Evolutionary conservation across 2,329 filamentous ascomycete genomes (phyloP), one percentile per base, ranked within the genome.

Genomic region (Talaromyces sp.): DNA sequence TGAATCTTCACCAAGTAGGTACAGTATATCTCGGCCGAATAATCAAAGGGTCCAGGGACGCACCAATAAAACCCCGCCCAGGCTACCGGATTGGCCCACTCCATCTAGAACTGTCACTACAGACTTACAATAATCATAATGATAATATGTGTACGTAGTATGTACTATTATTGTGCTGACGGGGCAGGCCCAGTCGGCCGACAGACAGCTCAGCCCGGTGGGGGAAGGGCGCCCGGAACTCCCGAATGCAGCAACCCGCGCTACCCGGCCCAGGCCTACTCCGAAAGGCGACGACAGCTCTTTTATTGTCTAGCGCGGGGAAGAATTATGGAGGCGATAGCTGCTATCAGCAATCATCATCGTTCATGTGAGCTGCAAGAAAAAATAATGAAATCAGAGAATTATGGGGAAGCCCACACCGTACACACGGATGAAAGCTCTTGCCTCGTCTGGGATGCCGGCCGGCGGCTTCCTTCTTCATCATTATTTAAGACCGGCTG

Each of bases 281-380:
- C 43, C 43, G 43, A 46, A 24, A 21, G n/a, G 43, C 41, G 41
- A 43, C 38, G 19, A 43, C 6, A 43, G 41, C 41, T 46, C 12
- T 46, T 46, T 24, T n/a, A n/a, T 12, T 46, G 43, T 46, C 43
- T 46, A 46, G 43, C 43, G 43, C 43, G 43, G 43, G 43, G 43
- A 14, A 46, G 43, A 46, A 21, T 4, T 24, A 46, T 46, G 43
- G 43, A 24, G 43, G 43, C 43, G 43, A 46, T 24, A 12, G 43
- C 43, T 46, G 43, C 21, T 46, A 46, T 46, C 43, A 46, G 43
- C 21, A 19, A 46, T 24, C 43, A 14, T 24, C 43, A 46, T 9
- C 19, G 61, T 62, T 56, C 61, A 62, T 74, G 71, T 73, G 72
- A 72, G 64, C 71, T 64, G 60, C 38, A 67, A 67, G 68, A 65